Percentiles rank a stretch among this genome's conserved stretches.
These are phyloP conservation scores for Cordyceps militaris DNA, from an alignment of 2,329 filamentous ascomycete genomes.

Conservation along the genomic window DNA sequence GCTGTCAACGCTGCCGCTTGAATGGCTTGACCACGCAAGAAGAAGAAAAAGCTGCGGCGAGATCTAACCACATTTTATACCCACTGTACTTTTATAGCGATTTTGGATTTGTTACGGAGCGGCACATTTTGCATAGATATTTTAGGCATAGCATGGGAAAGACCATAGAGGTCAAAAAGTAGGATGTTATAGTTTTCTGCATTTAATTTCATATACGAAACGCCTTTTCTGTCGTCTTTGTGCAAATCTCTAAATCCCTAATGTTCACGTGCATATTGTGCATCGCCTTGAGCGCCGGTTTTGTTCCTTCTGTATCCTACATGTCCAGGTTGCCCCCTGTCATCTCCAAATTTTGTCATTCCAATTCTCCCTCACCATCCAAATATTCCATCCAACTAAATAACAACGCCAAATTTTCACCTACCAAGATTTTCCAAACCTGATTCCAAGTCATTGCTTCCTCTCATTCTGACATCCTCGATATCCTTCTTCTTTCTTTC, in stretches of 20 bases:
- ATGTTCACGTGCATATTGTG: too few species aligned
- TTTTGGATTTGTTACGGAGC: neutral
- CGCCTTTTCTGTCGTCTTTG: neutral
- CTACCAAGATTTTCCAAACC: neutral
- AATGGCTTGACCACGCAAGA: neutral
- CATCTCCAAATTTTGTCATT: too few species aligned
- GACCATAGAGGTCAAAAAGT: neutral
- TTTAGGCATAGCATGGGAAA: neutral
- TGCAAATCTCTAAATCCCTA: neutral
- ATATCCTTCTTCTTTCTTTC: neutral
- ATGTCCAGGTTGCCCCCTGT: too few species aligned
- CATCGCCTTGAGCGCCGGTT: too few species aligned
- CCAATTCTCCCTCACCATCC: too few species aligned
- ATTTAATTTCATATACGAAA: neutral
- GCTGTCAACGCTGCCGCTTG: neutral
- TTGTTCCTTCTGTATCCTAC: too few species aligned
- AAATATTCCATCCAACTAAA: too few species aligned
- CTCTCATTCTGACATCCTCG: neutral
- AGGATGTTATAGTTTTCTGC: neutral
- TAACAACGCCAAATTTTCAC: neutral
- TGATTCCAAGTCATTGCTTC: too few species aligned
- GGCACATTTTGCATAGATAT: slow-evolving; percentile 1
- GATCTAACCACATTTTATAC: neutral
- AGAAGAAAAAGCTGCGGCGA: neutral
- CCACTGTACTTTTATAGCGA: neutral